Evolutionary conservation across 2,329 filamentous ascomycete genomes (phyloP), one percentile per base, ranked within the genome.

Genomic region (Hawksworthiomyces lignivorus): DNA sequence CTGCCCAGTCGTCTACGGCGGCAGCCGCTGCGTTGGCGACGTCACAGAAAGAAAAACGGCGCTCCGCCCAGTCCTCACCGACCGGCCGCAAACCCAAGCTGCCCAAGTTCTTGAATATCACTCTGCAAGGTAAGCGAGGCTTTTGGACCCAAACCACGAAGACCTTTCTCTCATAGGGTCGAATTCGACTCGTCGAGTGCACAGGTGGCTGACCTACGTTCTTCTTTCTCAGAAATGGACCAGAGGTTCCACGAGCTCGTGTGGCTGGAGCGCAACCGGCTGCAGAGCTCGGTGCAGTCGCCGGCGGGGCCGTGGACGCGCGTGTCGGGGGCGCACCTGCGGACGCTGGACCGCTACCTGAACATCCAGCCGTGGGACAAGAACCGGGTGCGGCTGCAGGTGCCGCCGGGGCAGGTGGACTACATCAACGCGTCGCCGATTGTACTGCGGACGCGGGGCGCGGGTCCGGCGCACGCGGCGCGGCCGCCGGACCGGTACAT

Each of bases 281-380:
- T 70, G 7, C 53, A 63, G 21, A 63, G 63, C 40, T 61, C 64
- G 18, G 42, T 55, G 9, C 57, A 60, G 41, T 66, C 68, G 56
- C 55, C 57, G 1, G 57, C 51, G 43, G 62, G 58, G 45, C 58
- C 53, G 35, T 66, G 61, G 51, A 70, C 77, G 4, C 70, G 80
- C 41, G 70, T 83, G 37, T 64, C 63, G 21, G 70, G 42, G 12
- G 67, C 75, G 8, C 70, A 77, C 36, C 67, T 77, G 48, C 70
- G 69, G 45, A 60, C 64, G 27, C 75, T 90, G 51, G 94, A 97
- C 62, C 81, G 92, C 42, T 98, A 97, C 63, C 61, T 72, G 41
- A 95, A 97, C 57, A 87, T 98, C 49, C 83, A 89, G 57, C 87
- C 89, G 0, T 98, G 86, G 79, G 81, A 84, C 48, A 80, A 85